These are phyloP conservation scores for Phaeophleospora eucalypticola DNA, from an alignment of 2,329 filamentous ascomycete genomes.

Conservation along the genomic window DNA sequence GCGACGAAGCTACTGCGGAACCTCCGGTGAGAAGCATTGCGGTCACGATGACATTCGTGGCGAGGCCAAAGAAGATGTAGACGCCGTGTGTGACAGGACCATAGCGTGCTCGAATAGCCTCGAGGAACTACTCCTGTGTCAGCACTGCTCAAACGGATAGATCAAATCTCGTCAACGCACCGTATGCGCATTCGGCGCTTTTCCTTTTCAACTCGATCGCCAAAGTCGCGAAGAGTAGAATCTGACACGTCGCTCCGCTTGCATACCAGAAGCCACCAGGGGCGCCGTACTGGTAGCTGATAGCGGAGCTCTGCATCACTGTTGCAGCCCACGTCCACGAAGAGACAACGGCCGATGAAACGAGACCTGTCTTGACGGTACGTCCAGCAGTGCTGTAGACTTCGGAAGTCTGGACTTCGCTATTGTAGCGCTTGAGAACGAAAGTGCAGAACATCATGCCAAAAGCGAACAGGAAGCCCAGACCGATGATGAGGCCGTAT, in stretches of 20 bases:
- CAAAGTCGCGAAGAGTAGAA: constrained; percentile 48
- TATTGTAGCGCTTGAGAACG: constrained; percentile 51
- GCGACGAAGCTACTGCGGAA: constrained; percentile 26
- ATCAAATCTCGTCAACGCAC: constrained; percentile 6
- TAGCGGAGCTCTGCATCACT: constrained; percentile 31
- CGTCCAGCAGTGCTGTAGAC: constrained; percentile 49
- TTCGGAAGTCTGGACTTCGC: constrained; percentile 70
- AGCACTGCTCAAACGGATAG: background rate
- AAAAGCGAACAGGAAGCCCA: constrained; percentile 41
- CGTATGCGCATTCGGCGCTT: constrained; percentile 50
- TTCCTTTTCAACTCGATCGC: constrained; percentile 50
- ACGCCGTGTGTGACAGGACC: constrained; percentile 25
- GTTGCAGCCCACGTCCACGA: constrained; percentile 38
- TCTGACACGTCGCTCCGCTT: constrained; percentile 43
- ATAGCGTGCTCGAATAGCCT: constrained; percentile 44
- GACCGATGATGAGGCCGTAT: constrained; percentile 48
- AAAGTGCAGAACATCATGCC: constrained; percentile 51
- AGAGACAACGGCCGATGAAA: constrained; percentile 32
- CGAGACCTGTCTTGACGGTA: constrained; percentile 27
- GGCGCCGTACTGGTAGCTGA: constrained; percentile 43
- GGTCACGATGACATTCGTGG: constrained; percentile 39
- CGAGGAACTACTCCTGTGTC: constrained; percentile 34
- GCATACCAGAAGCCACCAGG: constrained; percentile 54
- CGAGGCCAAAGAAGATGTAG: constrained; percentile 27
- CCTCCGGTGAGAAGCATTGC: constrained; percentile 29